Evolutionary conservation across 208 protist genomes (phyloP).

Genomic region (Trypanosomatidae sp.): DNA sequence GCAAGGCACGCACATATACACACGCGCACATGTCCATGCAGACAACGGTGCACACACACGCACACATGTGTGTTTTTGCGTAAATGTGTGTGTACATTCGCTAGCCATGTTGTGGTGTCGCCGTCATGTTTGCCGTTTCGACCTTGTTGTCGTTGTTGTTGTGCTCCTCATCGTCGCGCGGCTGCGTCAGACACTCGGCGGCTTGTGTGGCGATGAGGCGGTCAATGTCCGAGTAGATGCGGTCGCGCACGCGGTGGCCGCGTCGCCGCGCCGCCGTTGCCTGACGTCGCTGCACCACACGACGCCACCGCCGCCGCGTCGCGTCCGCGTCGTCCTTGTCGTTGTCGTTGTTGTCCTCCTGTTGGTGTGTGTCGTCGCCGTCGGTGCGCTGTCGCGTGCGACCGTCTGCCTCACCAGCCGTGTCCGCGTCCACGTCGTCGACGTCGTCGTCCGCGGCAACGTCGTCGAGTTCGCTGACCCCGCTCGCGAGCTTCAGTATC

Average conservation of each 20-base stretch:
- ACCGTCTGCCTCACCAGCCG: too few species aligned
- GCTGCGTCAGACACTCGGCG: constrained; percentile 16
- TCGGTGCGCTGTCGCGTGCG: too few species aligned
- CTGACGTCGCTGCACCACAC: too few species aligned
- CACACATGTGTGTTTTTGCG: neutral
- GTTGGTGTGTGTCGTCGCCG: too few species aligned
- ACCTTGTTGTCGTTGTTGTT: constrained; percentile 7
- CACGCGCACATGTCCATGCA: neutral
- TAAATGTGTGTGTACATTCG: neutral
- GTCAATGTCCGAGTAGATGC: constrained; percentile 62
- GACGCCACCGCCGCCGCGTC: too few species aligned
- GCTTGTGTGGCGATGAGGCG: constrained; percentile 16
- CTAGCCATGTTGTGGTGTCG: constrained; percentile 1
- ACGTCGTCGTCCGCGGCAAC: constrained; percentile 7
- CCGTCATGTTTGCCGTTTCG: constrained; percentile 4
- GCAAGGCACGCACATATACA: neutral
- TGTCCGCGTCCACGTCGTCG: constrained; percentile 2
- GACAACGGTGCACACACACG: neutral
- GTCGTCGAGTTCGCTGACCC: constrained; percentile 13
- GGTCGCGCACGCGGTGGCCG: constrained; percentile 26
- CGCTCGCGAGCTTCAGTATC: constrained; percentile 59
- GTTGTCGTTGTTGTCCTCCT: too few species aligned
- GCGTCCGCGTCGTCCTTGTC: too few species aligned
- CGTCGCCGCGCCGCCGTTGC: constrained; percentile 4
- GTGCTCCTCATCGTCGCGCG: too few species aligned